phyloP scores from a whole-genome alignment of 2,329 filamentous ascomycete species.

The Trichoderma sp. region DNA sequence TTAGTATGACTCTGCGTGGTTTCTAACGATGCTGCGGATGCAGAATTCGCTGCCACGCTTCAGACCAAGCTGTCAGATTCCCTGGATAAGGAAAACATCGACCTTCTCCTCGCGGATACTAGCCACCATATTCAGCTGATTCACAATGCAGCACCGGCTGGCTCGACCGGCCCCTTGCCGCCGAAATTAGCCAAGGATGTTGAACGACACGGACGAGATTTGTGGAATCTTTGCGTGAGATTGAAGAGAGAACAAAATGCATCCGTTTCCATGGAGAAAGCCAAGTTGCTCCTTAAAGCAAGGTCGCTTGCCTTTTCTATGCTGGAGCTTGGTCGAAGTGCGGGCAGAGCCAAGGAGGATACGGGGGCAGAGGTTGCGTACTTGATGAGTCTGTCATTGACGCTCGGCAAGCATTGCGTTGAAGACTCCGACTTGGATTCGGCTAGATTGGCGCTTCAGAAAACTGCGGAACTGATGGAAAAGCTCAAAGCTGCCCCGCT shows the following conservation, averaged over 20 bases:
- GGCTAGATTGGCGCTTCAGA: conserved; percentile 61
- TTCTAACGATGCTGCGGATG: background rate
- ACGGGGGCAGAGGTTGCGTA: conserved; percentile 46
- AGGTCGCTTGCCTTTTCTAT: conserved; percentile 64
- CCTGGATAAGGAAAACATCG: conserved; percentile 40
- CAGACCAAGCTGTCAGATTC: conserved; percentile 25
- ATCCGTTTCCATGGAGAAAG: conserved; percentile 23
- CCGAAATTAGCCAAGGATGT: conserved; percentile 39
- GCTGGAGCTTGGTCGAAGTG: conserved; percentile 55
- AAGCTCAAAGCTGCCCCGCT: conserved; percentile 20
- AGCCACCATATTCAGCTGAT: conserved; percentile 28
- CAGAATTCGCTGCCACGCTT: conserved; percentile 32
- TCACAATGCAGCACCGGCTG: conserved; percentile 20
- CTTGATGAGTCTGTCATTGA: conserved; percentile 65
- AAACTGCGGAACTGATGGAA: conserved; percentile 55
- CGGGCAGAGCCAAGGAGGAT: conserved; percentile 26
- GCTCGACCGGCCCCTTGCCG: background rate
- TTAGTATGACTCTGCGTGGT: background rate
- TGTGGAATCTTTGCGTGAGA: conserved; percentile 67
- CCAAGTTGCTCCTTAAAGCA: conserved; percentile 37
- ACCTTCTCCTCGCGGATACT: conserved; percentile 35
- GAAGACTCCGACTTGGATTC: conserved; percentile 55
- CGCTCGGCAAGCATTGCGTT: conserved; percentile 53
- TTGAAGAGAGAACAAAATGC: conserved; percentile 35
- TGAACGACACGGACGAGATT: conserved; percentile 52